A percentile compares a stretch with the other conserved stretches of the same genome.
phyloP scores from a whole-genome alignment of 2,329 filamentous ascomycete species.

The Juglanconis juglandina region DNA sequence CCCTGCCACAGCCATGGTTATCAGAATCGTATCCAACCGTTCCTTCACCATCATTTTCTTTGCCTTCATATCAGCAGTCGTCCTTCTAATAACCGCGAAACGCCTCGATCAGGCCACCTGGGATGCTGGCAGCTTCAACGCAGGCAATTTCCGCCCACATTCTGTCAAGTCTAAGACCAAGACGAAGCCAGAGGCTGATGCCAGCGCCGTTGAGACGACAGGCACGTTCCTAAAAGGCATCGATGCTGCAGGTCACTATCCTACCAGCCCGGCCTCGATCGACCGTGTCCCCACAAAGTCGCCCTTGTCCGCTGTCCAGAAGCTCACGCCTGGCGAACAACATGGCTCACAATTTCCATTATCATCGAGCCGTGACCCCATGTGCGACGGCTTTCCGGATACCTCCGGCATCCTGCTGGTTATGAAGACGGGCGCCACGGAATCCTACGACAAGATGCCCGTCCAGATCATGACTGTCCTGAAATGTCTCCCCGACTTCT shows the following conservation, averaged over 20 bases:
- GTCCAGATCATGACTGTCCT: constrained; percentile 54
- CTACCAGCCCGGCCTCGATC: neutral
- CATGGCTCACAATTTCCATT: neutral
- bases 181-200: neutral
- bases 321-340: constrained; percentile 37
- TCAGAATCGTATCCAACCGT: constrained; percentile 29
- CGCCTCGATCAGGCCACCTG: constrained; percentile 29
- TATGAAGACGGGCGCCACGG: constrained; percentile 59
- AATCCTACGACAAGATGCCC: constrained; percentile 51
- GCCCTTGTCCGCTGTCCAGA: neutral
- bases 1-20: constrained; percentile 3
- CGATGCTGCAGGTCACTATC: neutral
- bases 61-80: constrained; percentile 26
- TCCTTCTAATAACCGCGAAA: constrained; percentile 32
- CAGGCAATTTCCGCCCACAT: constrained; percentile 17
- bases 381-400: constrained; percentile 37
- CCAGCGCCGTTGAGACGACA: neutral
- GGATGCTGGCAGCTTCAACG: constrained; percentile 27
- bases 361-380: constrained; percentile 5
- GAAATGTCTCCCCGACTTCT: constrained; percentile 50
- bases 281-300: neutral
- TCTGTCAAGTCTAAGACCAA: neutral
- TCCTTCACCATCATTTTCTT: constrained; percentile 26
- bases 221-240: neutral
- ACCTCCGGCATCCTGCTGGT: constrained; percentile 47